phyloP scores from a whole-genome alignment of 352 stramenopile genomes.

The Thraustochytrium aureum region DNA sequence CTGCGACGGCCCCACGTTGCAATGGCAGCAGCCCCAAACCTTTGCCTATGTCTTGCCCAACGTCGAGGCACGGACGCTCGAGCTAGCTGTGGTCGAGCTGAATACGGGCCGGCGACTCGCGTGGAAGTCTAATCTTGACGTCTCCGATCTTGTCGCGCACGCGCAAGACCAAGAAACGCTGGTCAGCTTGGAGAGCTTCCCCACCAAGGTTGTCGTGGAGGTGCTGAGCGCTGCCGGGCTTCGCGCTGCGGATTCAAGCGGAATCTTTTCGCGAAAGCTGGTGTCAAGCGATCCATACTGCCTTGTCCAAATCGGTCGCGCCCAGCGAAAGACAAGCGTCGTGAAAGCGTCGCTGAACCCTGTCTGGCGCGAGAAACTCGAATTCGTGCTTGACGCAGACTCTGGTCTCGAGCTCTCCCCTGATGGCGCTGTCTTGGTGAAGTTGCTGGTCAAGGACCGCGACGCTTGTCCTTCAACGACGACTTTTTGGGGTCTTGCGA shows the following conservation, averaged over 20 bases:
- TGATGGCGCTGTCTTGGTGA: not conserved
- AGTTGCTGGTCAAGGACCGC: constrained; percentile 6
- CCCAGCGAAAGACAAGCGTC: not conserved
- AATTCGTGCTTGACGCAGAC: not conserved
- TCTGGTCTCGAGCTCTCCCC: not conserved
- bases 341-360: constrained; percentile 9
- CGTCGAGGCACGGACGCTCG: not conserved
- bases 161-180: no score
- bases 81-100: constrained; percentile 8
- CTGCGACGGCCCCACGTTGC: not conserved
- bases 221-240: not conserved
- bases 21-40: not conserved
- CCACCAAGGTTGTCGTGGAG: not conserved
- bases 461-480: constrained; percentile 20
- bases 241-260: not conserved
- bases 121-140: not conserved
- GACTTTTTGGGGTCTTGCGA: not conserved
- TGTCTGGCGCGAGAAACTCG: constrained; percentile 6
- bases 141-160: not conserved
- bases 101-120: not conserved
- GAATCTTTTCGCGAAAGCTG: not conserved
- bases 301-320: not conserved
- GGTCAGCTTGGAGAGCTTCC: no score
- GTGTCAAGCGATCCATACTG: constrained; percentile 43
- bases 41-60: not conserved